These are phyloP conservation scores for Colletotrichum neosansevieriae DNA, from an alignment of 2,329 filamentous ascomycete species.

Conservation along the genomic window DNA sequence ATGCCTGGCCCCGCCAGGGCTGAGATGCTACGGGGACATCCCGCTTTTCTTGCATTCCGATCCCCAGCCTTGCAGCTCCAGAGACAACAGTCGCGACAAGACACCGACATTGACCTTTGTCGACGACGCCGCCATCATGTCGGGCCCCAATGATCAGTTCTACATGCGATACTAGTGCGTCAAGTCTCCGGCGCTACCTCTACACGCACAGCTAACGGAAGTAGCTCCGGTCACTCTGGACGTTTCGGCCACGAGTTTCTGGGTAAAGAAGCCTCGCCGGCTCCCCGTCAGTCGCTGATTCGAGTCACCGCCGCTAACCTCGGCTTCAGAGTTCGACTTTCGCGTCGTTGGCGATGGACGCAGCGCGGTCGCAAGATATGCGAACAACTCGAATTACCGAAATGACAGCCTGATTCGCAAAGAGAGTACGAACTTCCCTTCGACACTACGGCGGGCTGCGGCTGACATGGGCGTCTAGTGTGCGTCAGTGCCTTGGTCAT, in stretches of 20 bases:
- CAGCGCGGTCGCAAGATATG: constrained; percentile 94
- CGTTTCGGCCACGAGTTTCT: constrained; percentile 98
- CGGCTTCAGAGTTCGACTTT: constrained; percentile 88
- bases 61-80: constrained; percentile 41
- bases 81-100: constrained; percentile 41
- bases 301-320: constrained; percentile 33
- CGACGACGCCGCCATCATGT: constrained; percentile 61
- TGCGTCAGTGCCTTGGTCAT: constrained; percentile 93
- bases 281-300: not conserved
- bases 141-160: constrained; percentile 82
- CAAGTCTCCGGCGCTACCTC: constrained; percentile 1
- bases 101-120: constrained; percentile 28
- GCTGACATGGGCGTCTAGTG: constrained; percentile 68
- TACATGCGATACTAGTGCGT: constrained; percentile 98
- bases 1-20: constrained; percentile 33
- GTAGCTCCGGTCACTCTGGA: constrained; percentile 95
- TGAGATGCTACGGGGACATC: constrained; percentile 29
- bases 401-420: constrained; percentile 99
- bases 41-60: constrained; percentile 35
- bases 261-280: constrained; percentile 65
- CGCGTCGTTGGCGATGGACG: constrained; percentile 91
- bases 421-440: constrained; percentile 80
- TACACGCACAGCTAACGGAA: constrained; percentile 34
- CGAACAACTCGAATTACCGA: constrained; percentile 99
- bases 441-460: too few relatives aligned